Evolutionary conservation across 2,329 filamentous ascomycete species (phyloP).

Genomic region (Aspergillus tubingensis): DNA sequence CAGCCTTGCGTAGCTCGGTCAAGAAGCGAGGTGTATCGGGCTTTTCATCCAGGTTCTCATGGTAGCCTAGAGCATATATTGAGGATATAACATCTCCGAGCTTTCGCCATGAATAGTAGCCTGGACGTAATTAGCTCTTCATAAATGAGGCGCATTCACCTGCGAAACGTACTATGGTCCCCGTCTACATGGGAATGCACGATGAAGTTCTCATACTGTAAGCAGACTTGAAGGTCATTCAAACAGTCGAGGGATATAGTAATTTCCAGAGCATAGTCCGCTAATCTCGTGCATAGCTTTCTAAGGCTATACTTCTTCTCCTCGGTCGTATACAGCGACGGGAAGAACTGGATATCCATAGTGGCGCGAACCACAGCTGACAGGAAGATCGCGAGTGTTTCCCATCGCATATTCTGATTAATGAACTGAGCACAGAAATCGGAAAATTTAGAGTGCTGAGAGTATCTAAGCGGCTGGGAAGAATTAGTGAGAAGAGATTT

Average conservation of each 20-base stretch:
- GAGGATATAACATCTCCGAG: constrained; percentile 52
- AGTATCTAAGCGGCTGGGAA: background rate
- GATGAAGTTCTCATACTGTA: constrained; percentile 54
- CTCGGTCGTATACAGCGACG: constrained; percentile 30
- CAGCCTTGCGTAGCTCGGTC: constrained; percentile 39
- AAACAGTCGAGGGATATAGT: constrained; percentile 37
- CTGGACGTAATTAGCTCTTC: constrained; percentile 25
- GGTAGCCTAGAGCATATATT: constrained; percentile 50
- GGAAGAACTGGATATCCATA: constrained; percentile 34
- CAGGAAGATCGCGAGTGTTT: constrained; percentile 43
- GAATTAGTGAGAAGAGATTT: background rate
- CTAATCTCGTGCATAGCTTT: constrained; percentile 29
- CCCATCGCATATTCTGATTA: constrained; percentile 39
- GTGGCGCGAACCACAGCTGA: constrained; percentile 39
- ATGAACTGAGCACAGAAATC: constrained; percentile 28
- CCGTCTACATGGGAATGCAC: constrained; percentile 48
- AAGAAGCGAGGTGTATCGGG: constrained; percentile 39
- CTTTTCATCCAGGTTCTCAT: constrained; percentile 41
- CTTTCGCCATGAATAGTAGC: constrained; percentile 50
- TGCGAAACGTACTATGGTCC: constrained; percentile 45
- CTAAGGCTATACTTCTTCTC: constrained; percentile 29
- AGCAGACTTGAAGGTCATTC: constrained; percentile 49
- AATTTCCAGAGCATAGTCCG: constrained; percentile 42
- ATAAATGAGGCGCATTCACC: too few species aligned
- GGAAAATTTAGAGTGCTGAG: constrained; percentile 16